phyloP scores from a whole-genome alignment of 768 basidiomycete genomes.

The Lentinula raphanica region DNA sequence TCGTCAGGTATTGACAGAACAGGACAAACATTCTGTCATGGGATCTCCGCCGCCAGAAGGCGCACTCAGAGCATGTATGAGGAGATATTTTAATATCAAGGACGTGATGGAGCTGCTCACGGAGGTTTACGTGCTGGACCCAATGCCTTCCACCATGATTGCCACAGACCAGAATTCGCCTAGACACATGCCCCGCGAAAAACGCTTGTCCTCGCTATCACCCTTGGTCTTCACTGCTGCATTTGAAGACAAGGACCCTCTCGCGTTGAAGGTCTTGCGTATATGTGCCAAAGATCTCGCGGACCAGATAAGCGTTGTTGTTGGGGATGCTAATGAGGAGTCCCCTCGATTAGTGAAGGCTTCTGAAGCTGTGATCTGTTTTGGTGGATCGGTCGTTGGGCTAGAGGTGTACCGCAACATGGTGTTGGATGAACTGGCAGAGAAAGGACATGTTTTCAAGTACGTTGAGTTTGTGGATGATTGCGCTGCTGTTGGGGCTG shows the following conservation, averaged over 20 bases:
- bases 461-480: slow-evolving; percentile 67
- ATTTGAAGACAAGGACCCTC: slow-evolving; percentile 59
- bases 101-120: slow-evolving; percentile 61
- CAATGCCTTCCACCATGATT: slow-evolving; percentile 19
- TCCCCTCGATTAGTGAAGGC: slow-evolving; percentile 41
- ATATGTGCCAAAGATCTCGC: slow-evolving; percentile 51
- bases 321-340: slow-evolving; percentile 31
- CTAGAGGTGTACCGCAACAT: slow-evolving; percentile 53
- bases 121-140: slow-evolving; percentile 61
- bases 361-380: slow-evolving; percentile 56
- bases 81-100: slow-evolving; percentile 50
- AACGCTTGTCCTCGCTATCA: slow-evolving; percentile 66
- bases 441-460: slow-evolving; percentile 57
- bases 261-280: slow-evolving; percentile 57
- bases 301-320: slow-evolving; percentile 50
- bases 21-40: slow-evolving; percentile 45
- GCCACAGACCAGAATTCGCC: slow-evolving; percentile 20
- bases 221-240: slow-evolving; percentile 69
- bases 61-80: slow-evolving; percentile 40
- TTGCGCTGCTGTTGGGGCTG: slow-evolving; percentile 60
- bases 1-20: slow-evolving; percentile 56
- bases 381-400: slow-evolving; percentile 76
- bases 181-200: slow-evolving; percentile 48
- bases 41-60: slow-evolving; percentile 25
- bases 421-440: slow-evolving; percentile 49